A percentile compares a stretch with the other conserved stretches of the same genome.
These are phyloP conservation scores for Sicyos edulis DNA, from an alignment of 306 rosid species.

Conservation along the genomic window DNA sequence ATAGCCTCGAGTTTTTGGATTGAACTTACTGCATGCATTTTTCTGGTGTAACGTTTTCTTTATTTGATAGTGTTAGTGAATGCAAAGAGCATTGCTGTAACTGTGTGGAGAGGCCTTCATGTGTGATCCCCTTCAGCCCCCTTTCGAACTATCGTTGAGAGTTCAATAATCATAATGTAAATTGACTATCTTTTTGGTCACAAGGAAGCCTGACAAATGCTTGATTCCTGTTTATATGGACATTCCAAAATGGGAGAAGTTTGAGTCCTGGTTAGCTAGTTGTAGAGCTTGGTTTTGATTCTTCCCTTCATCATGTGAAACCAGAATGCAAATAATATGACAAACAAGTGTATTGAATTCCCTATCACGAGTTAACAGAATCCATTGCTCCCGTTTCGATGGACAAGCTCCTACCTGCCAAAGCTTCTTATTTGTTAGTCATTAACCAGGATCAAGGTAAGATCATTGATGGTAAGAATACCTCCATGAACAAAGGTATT, in stretches of 20 bases:
- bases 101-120: slow-evolving; percentile 7
- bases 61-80: not conserved
- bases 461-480: too few species aligned
- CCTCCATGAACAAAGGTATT: too few species aligned
- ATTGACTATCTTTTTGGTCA: not conserved
- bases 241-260: too few species aligned
- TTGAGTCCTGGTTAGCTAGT: not conserved
- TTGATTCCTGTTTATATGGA: too few species aligned
- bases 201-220: not conserved
- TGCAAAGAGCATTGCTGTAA: slow-evolving; percentile 7
- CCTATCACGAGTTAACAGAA: not conserved
- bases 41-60: not conserved
- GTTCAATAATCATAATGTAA: not conserved
- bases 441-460: too few species aligned
- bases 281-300: not conserved
- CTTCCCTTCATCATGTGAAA: not conserved
- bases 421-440: too few species aligned
- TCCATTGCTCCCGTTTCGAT: too few species aligned
- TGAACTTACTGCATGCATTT: slow-evolving; percentile 10
- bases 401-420: too few species aligned
- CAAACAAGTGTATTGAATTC: not conserved
- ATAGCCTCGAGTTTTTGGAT: not conserved
- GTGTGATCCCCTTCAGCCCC: not conserved
- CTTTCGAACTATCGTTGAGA: not conserved
- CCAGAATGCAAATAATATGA: not conserved